These are phyloP conservation scores for Delphinella strobiligena DNA, from an alignment of 2,329 filamentous ascomycete genomes.

Conservation along the genomic window DNA sequence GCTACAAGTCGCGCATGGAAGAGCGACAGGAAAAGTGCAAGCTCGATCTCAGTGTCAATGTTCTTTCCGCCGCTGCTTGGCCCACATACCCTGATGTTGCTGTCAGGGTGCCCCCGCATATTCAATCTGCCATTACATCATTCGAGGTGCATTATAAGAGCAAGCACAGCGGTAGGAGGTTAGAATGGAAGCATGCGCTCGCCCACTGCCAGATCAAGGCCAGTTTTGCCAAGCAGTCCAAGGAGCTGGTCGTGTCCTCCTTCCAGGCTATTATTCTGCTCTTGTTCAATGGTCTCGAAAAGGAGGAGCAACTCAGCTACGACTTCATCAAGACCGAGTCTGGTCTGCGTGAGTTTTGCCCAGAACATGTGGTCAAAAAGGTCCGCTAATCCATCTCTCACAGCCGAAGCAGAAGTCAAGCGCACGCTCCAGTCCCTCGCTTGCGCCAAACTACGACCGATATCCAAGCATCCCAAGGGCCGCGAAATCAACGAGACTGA, in stretches of 20 bases:
- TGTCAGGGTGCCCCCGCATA: constrained; percentile 62
- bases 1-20: constrained; percentile 61
- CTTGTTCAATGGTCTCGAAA: constrained; percentile 66
- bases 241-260: constrained; percentile 81
- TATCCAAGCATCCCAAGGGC: constrained; percentile 74
- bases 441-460: constrained; percentile 74
- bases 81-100: constrained; percentile 72
- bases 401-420: constrained; percentile 63
- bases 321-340: constrained; percentile 62
- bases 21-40: constrained; percentile 40
- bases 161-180: constrained; percentile 77
- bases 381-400: constrained; percentile 16
- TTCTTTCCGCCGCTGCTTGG: constrained; percentile 88
- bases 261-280: constrained; percentile 87
- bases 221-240: constrained; percentile 63
- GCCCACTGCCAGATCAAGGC: constrained; percentile 81
- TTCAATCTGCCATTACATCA: constrained; percentile 62
- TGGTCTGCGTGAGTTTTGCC: constrained; percentile 47
- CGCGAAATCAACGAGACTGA: constrained; percentile 64
- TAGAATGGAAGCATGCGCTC: constrained; percentile 89
- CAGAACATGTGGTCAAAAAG: not conserved
- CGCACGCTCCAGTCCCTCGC: constrained; percentile 91
- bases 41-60: constrained; percentile 72
- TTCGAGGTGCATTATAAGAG: constrained; percentile 79
- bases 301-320: constrained; percentile 58